phyloP scores from a whole-genome alignment of 179 eudicot species.

The Patellifolia procumbens region DNA sequence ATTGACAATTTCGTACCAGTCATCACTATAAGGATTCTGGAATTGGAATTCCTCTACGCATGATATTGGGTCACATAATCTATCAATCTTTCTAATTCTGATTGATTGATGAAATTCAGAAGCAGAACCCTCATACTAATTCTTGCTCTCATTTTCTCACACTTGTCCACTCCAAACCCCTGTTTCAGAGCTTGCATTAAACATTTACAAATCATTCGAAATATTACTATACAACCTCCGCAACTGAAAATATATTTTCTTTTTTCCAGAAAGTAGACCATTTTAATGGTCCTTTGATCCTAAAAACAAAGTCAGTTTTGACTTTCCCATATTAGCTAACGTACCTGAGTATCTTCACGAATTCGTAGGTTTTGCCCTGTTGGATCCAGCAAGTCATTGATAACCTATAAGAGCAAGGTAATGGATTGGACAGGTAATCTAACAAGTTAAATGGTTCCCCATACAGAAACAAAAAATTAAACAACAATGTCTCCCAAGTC shows the following conservation, averaged over 20 bases:
- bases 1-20: background rate
- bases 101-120: background rate
- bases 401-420: constrained; percentile 47
- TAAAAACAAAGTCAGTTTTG: background rate
- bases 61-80: background rate
- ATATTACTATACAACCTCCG: background rate
- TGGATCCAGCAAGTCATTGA: constrained; percentile 91
- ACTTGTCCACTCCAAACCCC: background rate
- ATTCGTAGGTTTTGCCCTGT: constrained; percentile 77
- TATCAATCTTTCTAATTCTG: background rate
- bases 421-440: background rate
- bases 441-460: background rate
- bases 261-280: background rate
- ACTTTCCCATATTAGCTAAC: background rate
- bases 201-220: background rate
- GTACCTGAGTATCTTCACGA: constrained; percentile 79
- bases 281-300: background rate
- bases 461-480: background rate
- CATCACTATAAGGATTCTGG: background rate
- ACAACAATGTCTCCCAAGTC: background rate
- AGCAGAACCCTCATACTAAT: background rate
- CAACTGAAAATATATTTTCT: background rate
- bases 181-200: background rate
- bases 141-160: background rate
- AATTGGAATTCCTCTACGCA: background rate